Evolutionary conservation across 2,329 filamentous ascomycete genomes (phyloP), one percentile per base, ranked within the genome.

Genomic region (Colletotrichum cereale): DNA sequence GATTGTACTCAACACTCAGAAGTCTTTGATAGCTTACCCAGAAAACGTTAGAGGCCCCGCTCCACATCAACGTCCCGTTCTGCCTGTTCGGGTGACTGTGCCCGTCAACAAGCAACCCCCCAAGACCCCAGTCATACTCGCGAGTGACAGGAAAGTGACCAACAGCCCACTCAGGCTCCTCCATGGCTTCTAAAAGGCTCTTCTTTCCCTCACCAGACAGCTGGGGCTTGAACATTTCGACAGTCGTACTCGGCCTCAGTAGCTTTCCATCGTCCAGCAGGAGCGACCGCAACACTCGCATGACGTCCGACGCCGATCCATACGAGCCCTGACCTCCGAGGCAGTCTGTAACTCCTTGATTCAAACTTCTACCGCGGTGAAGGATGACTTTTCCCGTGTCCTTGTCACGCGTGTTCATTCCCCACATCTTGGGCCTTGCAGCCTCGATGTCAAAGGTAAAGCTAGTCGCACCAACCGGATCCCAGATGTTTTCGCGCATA

Each of bases 211-310:
- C 16, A 1, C 71, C 75, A 14, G 50, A 78, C 0, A 89, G 81
- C 55, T 86, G 86, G 0, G 86, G 80, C 64, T 78, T 74, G 73
- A 88, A 88, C 78, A 89, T 82, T 53, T 79, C 74, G 1, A 83
- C 79, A 0, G 84, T 80, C 0, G 82, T 86, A 4, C 77, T 76
- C 0, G 79, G 78, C 26, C 77, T 80, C 8, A 90, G 80, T 0
- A 89, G 73, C 52, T 81, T 84, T 4, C 82, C 84, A 63, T 89
- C 86, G 56, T 88, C 83, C 2, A 78, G 76, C 0, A 88, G 79
- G 1, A 90, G 75, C 2, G 85, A 86, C 3, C 78, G 78, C 3
- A 87, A 75, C 6, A 89, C 76, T 44, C 82, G 82, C 62, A 84
- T 72, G 68, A 85, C 89, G 29, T 86, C 82, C 0, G 72, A 44